Evolutionary conservation across 2,329 filamentous ascomycete genomes (phyloP).

Genomic region (Aspergillus carbonarius): DNA sequence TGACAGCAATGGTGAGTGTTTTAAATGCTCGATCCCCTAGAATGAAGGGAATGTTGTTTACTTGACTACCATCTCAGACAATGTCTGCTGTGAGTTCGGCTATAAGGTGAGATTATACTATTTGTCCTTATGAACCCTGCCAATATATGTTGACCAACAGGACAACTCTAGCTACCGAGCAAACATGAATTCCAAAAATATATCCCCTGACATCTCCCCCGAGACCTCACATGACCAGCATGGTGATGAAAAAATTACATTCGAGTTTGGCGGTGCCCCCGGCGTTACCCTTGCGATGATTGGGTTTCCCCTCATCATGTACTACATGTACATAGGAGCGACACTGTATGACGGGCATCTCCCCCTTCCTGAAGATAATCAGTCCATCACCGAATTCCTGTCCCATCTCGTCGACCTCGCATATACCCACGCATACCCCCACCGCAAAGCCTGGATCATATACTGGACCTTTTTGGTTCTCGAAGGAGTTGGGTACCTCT

Average conservation of each 20-base stretch:
- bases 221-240: neutral
- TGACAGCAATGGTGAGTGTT: neutral
- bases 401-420: conserved; percentile 68
- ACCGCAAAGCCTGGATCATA: conserved; percentile 77
- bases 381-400: conserved; percentile 69
- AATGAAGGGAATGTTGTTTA: neutral
- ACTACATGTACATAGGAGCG: conserved; percentile 97
- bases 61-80: neutral
- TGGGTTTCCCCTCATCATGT: conserved; percentile 88
- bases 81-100: neutral
- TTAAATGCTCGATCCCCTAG: neutral
- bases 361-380: conserved; percentile 63
- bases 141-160: neutral
- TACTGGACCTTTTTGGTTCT: conserved; percentile 92
- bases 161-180: neutral
- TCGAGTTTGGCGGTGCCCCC: conserved; percentile 81
- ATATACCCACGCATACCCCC: conserved; percentile 81
- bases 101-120: neutral
- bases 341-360: conserved; percentile 85
- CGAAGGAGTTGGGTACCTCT: conserved; percentile 77
- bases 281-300: conserved; percentile 82
- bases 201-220: neutral
- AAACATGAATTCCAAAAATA: neutral
- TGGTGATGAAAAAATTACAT: conserved; percentile 5
- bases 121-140: neutral